These are phyloP conservation scores for Plasmodium adleri DNA, from an alignment of 169 alveolate species.

Conservation along the genomic window DNA sequence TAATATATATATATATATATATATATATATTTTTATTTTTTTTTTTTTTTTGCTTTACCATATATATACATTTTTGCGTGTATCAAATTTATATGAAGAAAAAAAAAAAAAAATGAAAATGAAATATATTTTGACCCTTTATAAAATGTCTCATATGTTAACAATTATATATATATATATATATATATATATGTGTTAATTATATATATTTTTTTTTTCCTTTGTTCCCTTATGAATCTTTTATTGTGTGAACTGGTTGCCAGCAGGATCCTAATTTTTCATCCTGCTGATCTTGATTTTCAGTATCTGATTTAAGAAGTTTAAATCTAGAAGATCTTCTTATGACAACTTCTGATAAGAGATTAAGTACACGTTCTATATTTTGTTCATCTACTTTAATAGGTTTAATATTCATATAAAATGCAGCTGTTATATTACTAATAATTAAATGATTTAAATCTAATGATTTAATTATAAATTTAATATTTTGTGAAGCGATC, in stretches of 20 bases:
- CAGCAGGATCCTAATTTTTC: conserved; percentile 67
- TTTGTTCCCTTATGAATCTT: background rate
- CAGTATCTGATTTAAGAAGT: conserved; percentile 10
- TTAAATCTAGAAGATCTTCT: conserved; percentile 66
- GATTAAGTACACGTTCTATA: conserved; percentile 29
- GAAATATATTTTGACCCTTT: too few species aligned
- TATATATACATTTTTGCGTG: too few species aligned
- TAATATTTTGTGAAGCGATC: conserved; percentile 18
- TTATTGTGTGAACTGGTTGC: conserved; percentile 39
- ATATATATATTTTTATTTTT: too few species aligned
- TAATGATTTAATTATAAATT: conserved; percentile 30
- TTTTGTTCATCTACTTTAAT: conserved; percentile 40
- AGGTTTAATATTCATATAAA: conserved; percentile 63
- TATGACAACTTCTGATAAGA: conserved; percentile 30
- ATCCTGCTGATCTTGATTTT: conserved; percentile 29
- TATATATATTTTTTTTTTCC: background rate
- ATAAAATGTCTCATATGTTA: too few species aligned
- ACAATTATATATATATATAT: too few species aligned
- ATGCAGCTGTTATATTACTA: conserved; percentile 57
- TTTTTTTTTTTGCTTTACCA: too few species aligned
- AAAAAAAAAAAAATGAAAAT: too few species aligned
- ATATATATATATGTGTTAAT: too few species aligned
- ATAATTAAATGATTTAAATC: conserved; percentile 30
- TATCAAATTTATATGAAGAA: too few species aligned
- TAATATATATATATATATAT: too few species aligned